These are phyloP conservation scores for Styphnolobium japonicum DNA, from an alignment of 306 rosid genomes.

Conservation along the genomic window DNA sequence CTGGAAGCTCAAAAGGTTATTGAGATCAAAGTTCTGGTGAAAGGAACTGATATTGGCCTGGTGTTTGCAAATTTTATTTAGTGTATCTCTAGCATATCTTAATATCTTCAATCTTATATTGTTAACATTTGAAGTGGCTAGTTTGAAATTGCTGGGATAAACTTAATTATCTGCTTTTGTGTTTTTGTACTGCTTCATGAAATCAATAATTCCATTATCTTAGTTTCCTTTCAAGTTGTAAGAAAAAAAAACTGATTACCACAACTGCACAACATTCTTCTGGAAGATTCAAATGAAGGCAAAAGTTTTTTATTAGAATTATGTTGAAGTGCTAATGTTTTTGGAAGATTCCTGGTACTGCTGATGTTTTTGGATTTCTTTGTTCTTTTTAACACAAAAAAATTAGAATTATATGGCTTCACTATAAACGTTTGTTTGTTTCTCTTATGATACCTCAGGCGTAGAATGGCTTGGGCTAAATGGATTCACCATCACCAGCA, in stretches of 20 bases:
- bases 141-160: background rate
- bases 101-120: background rate
- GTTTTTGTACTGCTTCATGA: background rate
- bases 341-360: too few relatives aligned
- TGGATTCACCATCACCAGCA: constrained; percentile 29
- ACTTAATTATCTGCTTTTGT: background rate
- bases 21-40: background rate
- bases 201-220: background rate
- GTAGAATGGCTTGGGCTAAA: constrained; percentile 72
- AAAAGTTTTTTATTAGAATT: background rate
- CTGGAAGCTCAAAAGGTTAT: background rate
- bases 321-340: background rate
- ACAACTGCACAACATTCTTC: background rate
- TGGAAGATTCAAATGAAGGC: background rate
- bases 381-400: background rate
- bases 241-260: background rate
- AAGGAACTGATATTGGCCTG: background rate
- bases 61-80: background rate
- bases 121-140: constrained; percentile 6
- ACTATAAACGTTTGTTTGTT: background rate
- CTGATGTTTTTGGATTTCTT: background rate
- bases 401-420: background rate
- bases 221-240: background rate
- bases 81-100: background rate
- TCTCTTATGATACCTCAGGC: constrained; percentile 47